Conservation (phyloP, 2,329 filamentous ascomycete genomes). For the Cercospora beticola region DNA sequence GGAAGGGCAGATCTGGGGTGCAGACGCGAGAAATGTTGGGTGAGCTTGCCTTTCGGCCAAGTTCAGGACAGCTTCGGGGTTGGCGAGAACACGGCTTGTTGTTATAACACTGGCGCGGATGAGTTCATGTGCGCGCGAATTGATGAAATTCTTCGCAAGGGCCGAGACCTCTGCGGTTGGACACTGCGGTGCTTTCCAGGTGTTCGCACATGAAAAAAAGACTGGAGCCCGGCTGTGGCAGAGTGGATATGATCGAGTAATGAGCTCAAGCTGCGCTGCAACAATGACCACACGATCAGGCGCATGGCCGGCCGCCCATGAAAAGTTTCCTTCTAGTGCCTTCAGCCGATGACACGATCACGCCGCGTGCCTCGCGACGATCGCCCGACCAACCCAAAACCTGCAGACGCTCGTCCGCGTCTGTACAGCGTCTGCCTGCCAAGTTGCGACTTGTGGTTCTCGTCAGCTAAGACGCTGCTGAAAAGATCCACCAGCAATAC, state of each 20-base stretch:
- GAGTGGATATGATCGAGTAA: constrained; percentile 18
- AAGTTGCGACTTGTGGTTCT: not conserved
- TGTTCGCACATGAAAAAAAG: constrained; percentile 6
- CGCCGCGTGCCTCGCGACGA: constrained; percentile 1
- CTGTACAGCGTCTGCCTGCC: not conserved
- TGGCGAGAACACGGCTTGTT: not conserved
- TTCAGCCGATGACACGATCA: constrained; percentile 5
- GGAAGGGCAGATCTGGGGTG: constrained; percentile 7
- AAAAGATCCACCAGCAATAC: not conserved
- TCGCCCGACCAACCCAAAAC: not conserved
- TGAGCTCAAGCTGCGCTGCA: not conserved
- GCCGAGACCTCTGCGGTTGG: not conserved
- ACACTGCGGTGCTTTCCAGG: not conserved
- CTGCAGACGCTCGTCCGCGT: not conserved
- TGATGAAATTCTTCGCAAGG: not conserved
- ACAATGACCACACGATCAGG: not conserved
- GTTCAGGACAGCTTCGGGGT: not conserved
- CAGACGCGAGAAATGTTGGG: constrained; percentile 2
- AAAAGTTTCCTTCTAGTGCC: constrained; percentile 3
- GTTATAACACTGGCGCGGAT: not conserved
- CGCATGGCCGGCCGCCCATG: not conserved
- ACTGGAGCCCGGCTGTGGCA: not conserved
- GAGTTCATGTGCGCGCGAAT: not conserved
- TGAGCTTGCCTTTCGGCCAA: not conserved
- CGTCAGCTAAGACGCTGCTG: not conserved